Base-by-base conservation (phyloP, 495 filamentous ascomycete genomes). In the Pyrenula massariospora region DNA sequence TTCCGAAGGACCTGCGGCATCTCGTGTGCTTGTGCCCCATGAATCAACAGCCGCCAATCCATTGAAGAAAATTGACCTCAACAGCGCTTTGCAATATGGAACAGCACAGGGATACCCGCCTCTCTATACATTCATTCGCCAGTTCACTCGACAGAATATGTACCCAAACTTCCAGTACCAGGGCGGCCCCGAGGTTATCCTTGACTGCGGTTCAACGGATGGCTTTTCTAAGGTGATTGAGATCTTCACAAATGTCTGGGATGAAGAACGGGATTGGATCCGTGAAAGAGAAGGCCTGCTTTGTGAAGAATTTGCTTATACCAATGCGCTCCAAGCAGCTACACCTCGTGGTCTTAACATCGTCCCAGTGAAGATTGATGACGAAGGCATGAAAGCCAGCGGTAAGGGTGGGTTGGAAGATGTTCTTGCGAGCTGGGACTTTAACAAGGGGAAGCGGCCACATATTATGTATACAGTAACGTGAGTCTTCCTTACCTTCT, bases 391-490 rank as follows among this genome's bases (percentile, higher is more conserved):
- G 87, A 59, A 75, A 25, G 68, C 74, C 0, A 64, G 67, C 12
- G 89, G 89, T 0, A 70, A 75, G 15, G 87, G 87, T 12, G 86
- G 88, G 3, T 72, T 97, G 57, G 76, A 80, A 23, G 87, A 95
- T 64, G 81, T 93, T 2, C 71, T 96, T 24, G 77, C 81, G 48
- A 88, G 86, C 60, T 96, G 91, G 91, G 86, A 96, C 65, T 70
- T 71, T 24, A 70, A 70, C 12, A 84, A 76, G 59, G 90, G 90
- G 0, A 82, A 80, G 60, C 74, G 86, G 51, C 92, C 91, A 23
- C 86, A 91, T 67, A 63, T 96, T 59, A 79, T 96, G 78, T 96
- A 96, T 60, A 95, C 89, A 15, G 85, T 97, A 51, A 87, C 91
- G 82, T 91, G 70, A 77, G 87, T 80, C 15, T 23, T 57, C 20